Evolutionary conservation across 169 alveolate species (phyloP).

Genomic region (Eimeria maxima): DNA sequence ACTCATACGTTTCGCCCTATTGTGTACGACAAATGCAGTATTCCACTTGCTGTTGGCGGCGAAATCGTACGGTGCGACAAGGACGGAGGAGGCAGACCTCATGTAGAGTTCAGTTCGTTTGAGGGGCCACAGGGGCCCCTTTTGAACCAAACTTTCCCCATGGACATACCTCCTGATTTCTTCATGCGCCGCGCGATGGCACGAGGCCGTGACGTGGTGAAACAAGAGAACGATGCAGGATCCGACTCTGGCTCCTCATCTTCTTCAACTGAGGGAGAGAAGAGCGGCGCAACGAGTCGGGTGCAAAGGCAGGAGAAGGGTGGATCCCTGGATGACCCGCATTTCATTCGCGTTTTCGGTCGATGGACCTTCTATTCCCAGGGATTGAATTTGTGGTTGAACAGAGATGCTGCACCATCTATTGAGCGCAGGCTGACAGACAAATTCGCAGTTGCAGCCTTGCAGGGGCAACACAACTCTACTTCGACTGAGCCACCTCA

Average conservation of each 20-base stretch:
- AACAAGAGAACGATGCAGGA: background rate
- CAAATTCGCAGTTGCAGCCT: background rate
- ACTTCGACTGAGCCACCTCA: background rate
- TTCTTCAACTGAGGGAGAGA: background rate
- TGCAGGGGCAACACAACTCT: background rate
- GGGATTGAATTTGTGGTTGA: slow-evolving; percentile 22
- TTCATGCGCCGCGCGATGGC: slow-evolving; percentile 46
- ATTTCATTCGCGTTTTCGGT: slow-evolving; percentile 61
- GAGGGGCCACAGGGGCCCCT: slow-evolving; percentile 48
- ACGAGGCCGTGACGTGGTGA: background rate
- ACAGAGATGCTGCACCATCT: background rate
- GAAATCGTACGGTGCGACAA: slow-evolving; percentile 16
- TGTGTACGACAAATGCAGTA: background rate
- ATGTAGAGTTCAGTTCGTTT: background rate
- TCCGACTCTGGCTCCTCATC: background rate
- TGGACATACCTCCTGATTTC: slow-evolving; percentile 32
- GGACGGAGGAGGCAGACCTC: slow-evolving; percentile 8
- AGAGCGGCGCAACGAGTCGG: background rate
- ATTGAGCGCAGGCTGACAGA: background rate
- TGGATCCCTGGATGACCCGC: slow-evolving; percentile 14
- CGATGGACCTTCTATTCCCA: slow-evolving; percentile 11
- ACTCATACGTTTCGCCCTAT: background rate
- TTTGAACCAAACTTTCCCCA: slow-evolving; percentile 33
- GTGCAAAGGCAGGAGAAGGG: background rate
- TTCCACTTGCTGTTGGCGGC: slow-evolving; percentile 45